Evolutionary conservation across 345 rosid genomes (phyloP).

Genomic region (Populus nigra): DNA sequence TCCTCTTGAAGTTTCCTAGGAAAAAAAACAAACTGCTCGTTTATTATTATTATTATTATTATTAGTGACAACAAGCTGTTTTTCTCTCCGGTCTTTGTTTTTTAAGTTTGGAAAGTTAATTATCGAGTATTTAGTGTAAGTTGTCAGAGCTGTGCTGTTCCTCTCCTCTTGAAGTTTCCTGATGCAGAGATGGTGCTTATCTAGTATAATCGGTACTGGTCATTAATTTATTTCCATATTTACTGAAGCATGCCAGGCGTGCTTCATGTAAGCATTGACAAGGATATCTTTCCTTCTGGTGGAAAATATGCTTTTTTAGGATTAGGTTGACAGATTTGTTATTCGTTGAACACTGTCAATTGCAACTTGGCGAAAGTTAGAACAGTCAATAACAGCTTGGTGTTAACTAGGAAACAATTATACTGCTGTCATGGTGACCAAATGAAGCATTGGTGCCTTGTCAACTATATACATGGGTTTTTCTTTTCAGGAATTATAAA

Average conservation of each 20-base stretch:
- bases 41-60: too few relatives aligned
- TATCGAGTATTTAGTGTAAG: neutral
- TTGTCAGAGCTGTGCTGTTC: neutral
- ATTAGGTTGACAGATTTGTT: neutral
- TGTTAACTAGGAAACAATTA: neutral
- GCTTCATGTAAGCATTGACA: neutral
- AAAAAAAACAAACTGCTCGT: neutral
- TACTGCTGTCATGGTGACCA: neutral
- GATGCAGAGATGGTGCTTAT: neutral
- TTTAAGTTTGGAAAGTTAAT: neutral
- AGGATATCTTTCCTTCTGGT: neutral
- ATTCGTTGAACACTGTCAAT: neutral
- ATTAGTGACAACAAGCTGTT: neutral
- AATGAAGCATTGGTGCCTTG: neutral
- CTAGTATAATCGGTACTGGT: neutral
- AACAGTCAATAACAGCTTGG: neutral
- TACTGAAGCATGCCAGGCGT: neutral
- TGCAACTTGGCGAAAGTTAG: neutral
- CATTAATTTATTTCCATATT: neutral
- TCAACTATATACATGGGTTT: neutral
- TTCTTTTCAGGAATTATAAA: neutral
- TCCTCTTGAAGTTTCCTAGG: neutral
- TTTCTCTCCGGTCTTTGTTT: neutral
- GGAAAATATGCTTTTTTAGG: neutral
- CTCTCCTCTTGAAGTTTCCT: neutral